Evolutionary conservation across 2,329 filamentous ascomycete species (phyloP), one percentile per base, ranked within the genome.

Genomic region (Triangularia setosa): DNA sequence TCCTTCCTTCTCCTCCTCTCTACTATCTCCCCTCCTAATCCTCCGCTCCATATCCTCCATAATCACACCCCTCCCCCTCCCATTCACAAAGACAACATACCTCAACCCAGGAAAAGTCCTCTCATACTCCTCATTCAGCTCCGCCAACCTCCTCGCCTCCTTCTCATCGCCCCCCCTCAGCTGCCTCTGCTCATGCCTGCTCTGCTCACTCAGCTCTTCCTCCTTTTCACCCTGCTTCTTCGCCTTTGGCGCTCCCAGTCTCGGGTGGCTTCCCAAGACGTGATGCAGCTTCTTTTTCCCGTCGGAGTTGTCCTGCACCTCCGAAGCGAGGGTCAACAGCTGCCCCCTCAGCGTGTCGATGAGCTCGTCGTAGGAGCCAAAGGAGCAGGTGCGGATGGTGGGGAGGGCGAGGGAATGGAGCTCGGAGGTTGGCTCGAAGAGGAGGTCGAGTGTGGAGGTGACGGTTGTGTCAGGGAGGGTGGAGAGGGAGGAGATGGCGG

Each of bases 51-150:
- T 96, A 72, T 97, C 88, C 67, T 86, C 81, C 89, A 97, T 92
- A 62, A 97, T 89, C 66, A 86, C 84, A 1, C 84, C 82, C 63
- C 92, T 82, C 48, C 85, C 83, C 56, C 93, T 84, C 0, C 92
- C 92, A 74, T 96, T 93, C 63, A 97, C 94, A 75, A 97, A 97
- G 18, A 94, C 91, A 73, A 97, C 92, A 80, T 96, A 97, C 77
- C 90, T 83, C 73, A 97, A 75, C 0, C 93, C 92, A 0, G 92
- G 92, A 75, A 94, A 97, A 63, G 72, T 82, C n/a, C 79, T 79
- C 76, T 97, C 93, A 74, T 97, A 97, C 76, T 91, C 86, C 11
- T 76, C 77, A 73, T 97, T 97, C 71, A 97, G 76, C 28, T 73
- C 74, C 6, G 79, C 81, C 66, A 97, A 77, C 71, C 80, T 76